Conservation (phyloP, 2,329 filamentous ascomycete genomes). For the Cordyceps sp. region DNA sequence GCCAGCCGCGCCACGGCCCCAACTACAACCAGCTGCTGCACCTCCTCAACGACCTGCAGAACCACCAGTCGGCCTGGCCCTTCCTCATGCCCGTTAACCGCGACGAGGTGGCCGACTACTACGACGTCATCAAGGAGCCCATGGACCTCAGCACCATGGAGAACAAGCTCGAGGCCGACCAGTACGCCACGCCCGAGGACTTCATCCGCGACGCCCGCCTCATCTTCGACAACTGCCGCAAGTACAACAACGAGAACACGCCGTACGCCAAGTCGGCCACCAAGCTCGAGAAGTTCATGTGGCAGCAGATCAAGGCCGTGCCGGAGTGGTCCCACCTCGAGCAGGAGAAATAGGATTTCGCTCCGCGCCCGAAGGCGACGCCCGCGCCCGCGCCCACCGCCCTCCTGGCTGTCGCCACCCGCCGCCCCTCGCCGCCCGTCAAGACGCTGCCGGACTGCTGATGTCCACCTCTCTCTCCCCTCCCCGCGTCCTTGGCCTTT, state of each 20-base stretch:
- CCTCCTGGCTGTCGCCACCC: too few species aligned
- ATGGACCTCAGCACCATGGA: constrained; percentile 98
- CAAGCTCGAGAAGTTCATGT: constrained; percentile 89
- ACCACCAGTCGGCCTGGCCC: constrained; percentile 84
- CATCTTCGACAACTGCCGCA: constrained; percentile 86
- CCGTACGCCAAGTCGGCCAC: constrained; percentile 91
- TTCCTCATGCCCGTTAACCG: constrained; percentile 87
- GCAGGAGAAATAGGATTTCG: constrained; percentile 22
- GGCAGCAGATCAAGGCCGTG: constrained; percentile 76
- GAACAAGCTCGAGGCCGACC: constrained; percentile 80
- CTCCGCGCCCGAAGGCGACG: constrained; percentile 2
- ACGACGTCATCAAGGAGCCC: constrained; percentile 92
- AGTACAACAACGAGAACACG: constrained; percentile 92
- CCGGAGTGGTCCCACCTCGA: constrained; percentile 73
- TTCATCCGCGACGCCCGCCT: constrained; percentile 79
- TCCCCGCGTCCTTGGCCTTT: background rate
- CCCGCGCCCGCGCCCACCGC: background rate
- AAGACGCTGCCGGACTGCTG: too few species aligned
- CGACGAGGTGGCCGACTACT: constrained; percentile 97
- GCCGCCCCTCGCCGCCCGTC: too few species aligned
- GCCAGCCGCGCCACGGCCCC: constrained; percentile 86
- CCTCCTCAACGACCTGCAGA: constrained; percentile 87
- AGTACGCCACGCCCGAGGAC: constrained; percentile 82
- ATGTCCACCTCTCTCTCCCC: background rate
- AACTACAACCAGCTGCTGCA: constrained; percentile 91